Evolutionary conservation across 495 filamentous ascomycete genomes (phyloP).

Genomic region (Podospora appendiculata): DNA sequence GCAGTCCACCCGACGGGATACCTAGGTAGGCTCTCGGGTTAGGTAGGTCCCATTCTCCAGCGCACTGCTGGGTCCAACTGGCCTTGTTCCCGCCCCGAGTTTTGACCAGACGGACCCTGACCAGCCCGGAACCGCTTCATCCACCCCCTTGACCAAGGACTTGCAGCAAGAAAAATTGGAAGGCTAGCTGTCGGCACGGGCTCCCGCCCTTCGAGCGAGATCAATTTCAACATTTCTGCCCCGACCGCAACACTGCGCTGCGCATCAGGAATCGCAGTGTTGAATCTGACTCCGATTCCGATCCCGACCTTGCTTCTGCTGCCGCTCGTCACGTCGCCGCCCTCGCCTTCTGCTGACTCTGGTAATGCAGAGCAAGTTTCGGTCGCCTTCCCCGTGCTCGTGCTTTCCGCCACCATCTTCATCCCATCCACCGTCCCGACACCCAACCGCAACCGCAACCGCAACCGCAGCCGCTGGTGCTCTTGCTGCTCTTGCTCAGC

Average conservation of each 20-base stretch:
- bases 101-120: too few species aligned
- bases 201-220: background rate
- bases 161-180: background rate
- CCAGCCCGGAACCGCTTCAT: too few species aligned
- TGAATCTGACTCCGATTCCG: too few species aligned
- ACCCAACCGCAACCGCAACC: background rate
- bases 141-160: too few species aligned
- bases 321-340: background rate
- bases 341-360: background rate
- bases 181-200: background rate
- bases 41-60: too few species aligned
- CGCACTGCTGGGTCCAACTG: too few species aligned
- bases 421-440: background rate
- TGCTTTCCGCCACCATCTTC: background rate
- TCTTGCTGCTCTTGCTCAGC: conserved; percentile 3
- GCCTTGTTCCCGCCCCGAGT: too few species aligned
- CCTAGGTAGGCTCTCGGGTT: too few species aligned
- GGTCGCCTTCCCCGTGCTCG: background rate
- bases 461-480: background rate
- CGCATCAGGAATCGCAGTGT: too few species aligned
- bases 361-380: background rate
- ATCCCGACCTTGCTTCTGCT: background rate
- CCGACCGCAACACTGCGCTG: too few species aligned
- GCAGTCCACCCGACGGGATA: too few species aligned
- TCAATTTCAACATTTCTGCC: too few species aligned